A percentile compares a stretch with the other conserved stretches of the same genome.
Conservation (phyloP, 495 filamentous ascomycete species). For the Cercophora newfieldiana region DNA sequence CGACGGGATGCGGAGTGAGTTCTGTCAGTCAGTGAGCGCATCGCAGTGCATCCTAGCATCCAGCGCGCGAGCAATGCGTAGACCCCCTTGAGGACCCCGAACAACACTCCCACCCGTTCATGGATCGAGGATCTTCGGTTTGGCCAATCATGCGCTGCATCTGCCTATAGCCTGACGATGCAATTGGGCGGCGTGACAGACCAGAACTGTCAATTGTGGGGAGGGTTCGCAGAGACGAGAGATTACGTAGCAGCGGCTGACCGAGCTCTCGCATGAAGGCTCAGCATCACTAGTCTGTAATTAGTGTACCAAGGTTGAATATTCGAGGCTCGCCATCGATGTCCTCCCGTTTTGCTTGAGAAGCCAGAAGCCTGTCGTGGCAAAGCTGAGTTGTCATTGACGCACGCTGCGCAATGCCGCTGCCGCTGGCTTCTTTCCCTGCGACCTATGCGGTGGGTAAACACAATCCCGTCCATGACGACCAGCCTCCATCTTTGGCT, state of each 20-base stretch:
- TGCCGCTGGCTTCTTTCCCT: background rate
- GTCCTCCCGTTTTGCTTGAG: background rate
- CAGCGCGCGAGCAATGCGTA: background rate
- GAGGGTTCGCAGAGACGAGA: background rate
- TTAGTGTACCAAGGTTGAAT: conserved; percentile 19
- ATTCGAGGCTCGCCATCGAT: background rate
- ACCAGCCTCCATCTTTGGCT: background rate
- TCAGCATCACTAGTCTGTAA: conserved; percentile 12
- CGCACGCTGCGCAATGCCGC: background rate
- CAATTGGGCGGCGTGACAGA: conserved; percentile 8
- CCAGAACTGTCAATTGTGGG: background rate
- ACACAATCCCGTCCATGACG: background rate
- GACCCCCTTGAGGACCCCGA: background rate
- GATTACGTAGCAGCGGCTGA: background rate
- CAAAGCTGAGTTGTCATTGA: background rate
- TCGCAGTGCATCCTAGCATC: too few relatives aligned
- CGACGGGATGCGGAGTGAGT: background rate
- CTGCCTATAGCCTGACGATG: background rate
- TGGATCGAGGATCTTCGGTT: background rate
- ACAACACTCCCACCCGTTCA: background rate
- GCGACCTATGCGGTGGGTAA: background rate
- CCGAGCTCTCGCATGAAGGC: conserved; percentile 1
- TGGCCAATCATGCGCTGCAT: conserved; percentile 2
- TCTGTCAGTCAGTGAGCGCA: background rate
- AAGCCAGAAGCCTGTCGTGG: background rate